These are phyloP conservation scores for Talaromyces liani DNA, from an alignment of 495 filamentous ascomycete genomes.

Conservation along the genomic window DNA sequence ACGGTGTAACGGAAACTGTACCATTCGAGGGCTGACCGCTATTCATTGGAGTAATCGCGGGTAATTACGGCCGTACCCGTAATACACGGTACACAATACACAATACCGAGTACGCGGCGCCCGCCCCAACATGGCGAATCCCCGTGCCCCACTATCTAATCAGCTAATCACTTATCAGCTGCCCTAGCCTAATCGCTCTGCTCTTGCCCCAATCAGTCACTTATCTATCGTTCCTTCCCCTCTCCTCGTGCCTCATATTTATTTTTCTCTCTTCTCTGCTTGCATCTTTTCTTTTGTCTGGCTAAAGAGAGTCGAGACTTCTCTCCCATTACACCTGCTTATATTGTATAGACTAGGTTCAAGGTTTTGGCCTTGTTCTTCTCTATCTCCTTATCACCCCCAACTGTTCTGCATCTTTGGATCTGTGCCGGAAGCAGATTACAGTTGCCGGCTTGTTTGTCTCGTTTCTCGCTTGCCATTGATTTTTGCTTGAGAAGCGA, in stretches of 20 bases:
- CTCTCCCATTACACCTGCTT: not conserved
- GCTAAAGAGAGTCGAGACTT: not conserved
- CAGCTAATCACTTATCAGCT: conserved; percentile 6
- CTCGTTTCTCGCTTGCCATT: not conserved
- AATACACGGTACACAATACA: not conserved
- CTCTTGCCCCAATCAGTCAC: not conserved
- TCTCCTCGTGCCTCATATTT: conserved; percentile 3
- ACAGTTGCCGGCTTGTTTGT: not conserved
- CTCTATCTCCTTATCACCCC: not conserved
- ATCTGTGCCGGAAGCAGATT: conserved; percentile 5
- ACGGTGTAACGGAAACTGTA: not conserved
- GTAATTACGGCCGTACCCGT: not conserved
- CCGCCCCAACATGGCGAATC: not conserved
- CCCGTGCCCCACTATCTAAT: not conserved
- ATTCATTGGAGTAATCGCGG: not conserved
- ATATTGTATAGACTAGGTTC: not conserved
- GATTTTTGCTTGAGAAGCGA: not conserved
- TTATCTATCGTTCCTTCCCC: not conserved
- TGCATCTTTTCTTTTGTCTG: conserved; percentile 5
- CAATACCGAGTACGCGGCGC: not conserved
- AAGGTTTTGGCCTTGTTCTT: not conserved
- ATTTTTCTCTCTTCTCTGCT: not conserved
- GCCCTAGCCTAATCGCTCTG: not conserved
- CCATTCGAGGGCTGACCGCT: not conserved
- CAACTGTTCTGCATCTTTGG: not conserved